Base-by-base conservation (phyloP, 192 early-diverging fungal genomes). In the Linnemannia exigua region DNA sequence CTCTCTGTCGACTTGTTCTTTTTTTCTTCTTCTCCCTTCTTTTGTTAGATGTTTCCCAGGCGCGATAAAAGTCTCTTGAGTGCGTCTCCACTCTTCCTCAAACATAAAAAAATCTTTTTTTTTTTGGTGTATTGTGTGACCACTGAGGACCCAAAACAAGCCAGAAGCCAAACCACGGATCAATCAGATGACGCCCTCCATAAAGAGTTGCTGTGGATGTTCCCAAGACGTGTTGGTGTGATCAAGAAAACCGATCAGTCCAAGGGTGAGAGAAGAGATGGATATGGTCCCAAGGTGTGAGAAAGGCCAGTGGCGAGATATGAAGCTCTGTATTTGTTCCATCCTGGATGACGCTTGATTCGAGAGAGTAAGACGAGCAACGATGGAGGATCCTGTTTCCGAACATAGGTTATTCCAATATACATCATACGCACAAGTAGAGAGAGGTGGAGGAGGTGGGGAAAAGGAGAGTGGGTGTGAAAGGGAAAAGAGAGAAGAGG, bases 261-360 rank as follows among this genome's bases (percentile, higher is more conserved):
- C 58, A 63, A 63, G 14, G 22, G 52, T n/a, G 8, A 25, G 28
- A 31, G 15, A 17, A 50, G 28, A 11, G 25, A 25, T 31, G 25
- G 58, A 63, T 63, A 31, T 31, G 58, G n/a, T 63, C 58, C 58
- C 25, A 14, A 63, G n/a, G 7, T n/a, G n/a, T n/a, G n/a, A n/a
- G n/a, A 25, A 11, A 63, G 58, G 58, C 41, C 28, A 31, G 58
- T 63, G 58, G 12, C 25, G 58, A 11, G 58, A 63, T n/a, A n/a
- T 63, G 58, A 63, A 14, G 2, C 58, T 63, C 58, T 25, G 0
- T 58, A 25, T 68, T 22, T 68, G 3, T 70, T 41, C 35, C 37
- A 70, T 70, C 68, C 68, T 70, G 68, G 38, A 25, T 70, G 68
- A 36, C 19, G 68, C 68, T 37, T 37, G 58, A 63, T 63, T 63